These are phyloP conservation scores for Rhododendron vialii DNA, from an alignment of 148 eudicot species.

Conservation along the genomic window DNA sequence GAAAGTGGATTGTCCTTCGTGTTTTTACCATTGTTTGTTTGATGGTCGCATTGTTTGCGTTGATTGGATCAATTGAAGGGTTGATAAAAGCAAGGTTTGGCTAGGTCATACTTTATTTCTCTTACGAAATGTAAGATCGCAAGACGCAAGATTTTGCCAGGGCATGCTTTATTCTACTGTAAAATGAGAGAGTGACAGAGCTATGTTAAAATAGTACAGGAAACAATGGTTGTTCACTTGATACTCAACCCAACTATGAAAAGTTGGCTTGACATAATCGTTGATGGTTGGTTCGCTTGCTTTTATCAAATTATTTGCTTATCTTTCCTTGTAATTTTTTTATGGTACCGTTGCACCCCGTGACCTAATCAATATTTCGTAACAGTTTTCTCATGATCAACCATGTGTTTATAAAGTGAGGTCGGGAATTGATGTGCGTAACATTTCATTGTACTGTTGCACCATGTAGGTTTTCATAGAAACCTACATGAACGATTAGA, in stretches of 20 bases:
- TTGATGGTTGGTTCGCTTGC: neutral
- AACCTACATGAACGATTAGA: no score
- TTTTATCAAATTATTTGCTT: neutral
- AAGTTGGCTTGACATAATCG: neutral
- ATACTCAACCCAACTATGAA: neutral
- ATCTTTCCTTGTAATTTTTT: neutral
- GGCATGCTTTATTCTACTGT: neutral
- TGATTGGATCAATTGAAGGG: constrained; percentile 47
- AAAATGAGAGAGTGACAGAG: neutral
- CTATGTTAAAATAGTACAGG: neutral
- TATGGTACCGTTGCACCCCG: no score
- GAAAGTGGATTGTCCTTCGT: constrained; percentile 33
- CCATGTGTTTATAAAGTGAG: no score
- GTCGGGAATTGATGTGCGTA: no score
- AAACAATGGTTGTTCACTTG: neutral
- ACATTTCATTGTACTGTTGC: no score
- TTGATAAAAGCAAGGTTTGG: constrained; percentile 36
- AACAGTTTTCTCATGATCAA: no score
- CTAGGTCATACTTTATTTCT: neutral
- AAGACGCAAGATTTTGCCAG: neutral
- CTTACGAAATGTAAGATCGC: neutral
- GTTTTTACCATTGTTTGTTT: constrained; percentile 27
- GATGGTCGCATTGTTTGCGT: constrained; percentile 35
- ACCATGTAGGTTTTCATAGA: no score
- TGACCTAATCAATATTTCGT: no score